Percentiles rank a stretch among this genome's conserved stretches.
These are phyloP conservation scores for Ocimum tenuiflorum DNA, from an alignment of 257 asterid species.

Conservation along the genomic window DNA sequence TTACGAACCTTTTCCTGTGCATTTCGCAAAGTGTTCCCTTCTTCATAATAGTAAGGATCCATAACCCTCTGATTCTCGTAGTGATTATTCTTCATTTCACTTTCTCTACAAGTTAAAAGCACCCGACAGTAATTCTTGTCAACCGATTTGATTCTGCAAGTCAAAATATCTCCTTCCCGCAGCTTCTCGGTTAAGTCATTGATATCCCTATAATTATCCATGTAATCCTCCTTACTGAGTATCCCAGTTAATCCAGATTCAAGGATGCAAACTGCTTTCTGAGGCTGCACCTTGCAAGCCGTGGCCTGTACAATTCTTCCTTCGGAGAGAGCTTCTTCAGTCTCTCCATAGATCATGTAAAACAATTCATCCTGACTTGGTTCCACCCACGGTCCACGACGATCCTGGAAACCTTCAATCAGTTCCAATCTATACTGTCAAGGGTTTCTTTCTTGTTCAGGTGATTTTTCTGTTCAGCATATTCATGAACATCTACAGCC, in stretches of 20 bases:
- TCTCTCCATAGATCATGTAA: constrained; percentile 85
- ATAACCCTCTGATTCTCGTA: constrained; percentile 33
- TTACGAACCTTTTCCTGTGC: constrained; percentile 69
- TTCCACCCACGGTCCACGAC: constrained; percentile 61
- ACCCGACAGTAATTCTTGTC: constrained; percentile 85
- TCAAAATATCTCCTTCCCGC: constrained; percentile 72
- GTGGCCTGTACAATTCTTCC: constrained; percentile 92
- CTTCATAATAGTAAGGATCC: constrained; percentile 83
- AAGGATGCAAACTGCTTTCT: constrained; percentile 61
- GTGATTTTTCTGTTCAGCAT: constrained; percentile 59
- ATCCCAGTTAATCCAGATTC: constrained; percentile 90
- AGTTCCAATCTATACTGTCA: constrained; percentile 73
- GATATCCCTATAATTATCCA: constrained; percentile 63
- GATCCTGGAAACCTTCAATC: constrained; percentile 91
- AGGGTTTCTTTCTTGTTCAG: constrained; percentile 71
- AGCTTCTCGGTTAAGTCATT: constrained; percentile 68
- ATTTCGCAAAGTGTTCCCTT: constrained; percentile 40
- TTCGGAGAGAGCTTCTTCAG: constrained; percentile 73
- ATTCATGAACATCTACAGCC: constrained; percentile 55
- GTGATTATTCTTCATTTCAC: constrained; percentile 67
- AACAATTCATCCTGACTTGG: constrained; percentile 87
- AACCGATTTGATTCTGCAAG: constrained; percentile 72
- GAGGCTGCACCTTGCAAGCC: constrained; percentile 78
- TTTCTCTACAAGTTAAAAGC: constrained; percentile 61
- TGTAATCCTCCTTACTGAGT: constrained; percentile 68